A percentile compares a stretch with the other conserved stretches of the same genome.
Conservation (phyloP, 176 grass and related monocot species). For the Rhynchospora pubera region DNA sequence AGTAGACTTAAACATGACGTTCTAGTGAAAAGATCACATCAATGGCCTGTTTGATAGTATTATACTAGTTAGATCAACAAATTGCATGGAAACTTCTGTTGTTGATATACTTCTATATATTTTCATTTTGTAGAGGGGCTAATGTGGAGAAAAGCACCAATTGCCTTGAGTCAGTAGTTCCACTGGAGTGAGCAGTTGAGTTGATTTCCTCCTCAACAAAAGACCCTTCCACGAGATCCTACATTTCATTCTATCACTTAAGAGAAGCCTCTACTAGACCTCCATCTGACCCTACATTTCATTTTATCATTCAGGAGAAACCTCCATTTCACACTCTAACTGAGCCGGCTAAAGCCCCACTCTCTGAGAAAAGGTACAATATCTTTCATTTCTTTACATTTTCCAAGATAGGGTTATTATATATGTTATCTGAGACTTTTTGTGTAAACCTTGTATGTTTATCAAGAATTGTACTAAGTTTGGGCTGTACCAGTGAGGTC, state of each 20-base stretch:
- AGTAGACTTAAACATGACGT: neutral
- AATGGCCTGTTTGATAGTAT: neutral
- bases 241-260: neutral
- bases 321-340: neutral
- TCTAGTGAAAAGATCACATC: neutral
- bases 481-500: too few species aligned
- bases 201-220: too few species aligned
- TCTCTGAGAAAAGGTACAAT: neutral
- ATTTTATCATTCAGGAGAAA: neutral
- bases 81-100: neutral
- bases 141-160: slow-evolving; percentile 42
- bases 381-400: neutral
- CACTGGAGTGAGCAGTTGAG: neutral
- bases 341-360: neutral
- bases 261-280: neutral
- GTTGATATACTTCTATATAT: neutral
- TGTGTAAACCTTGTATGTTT: neutral
- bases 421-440: neutral
- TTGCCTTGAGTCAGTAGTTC: neutral
- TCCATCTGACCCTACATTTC: neutral
- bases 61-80: neutral
- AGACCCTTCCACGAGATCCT: neutral
- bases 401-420: neutral
- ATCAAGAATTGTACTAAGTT: neutral
- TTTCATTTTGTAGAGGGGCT: slow-evolving; percentile 42